phyloP scores from a whole-genome alignment of 2,329 filamentous ascomycete genomes.

The Berkeleyomyces rouxiae region DNA sequence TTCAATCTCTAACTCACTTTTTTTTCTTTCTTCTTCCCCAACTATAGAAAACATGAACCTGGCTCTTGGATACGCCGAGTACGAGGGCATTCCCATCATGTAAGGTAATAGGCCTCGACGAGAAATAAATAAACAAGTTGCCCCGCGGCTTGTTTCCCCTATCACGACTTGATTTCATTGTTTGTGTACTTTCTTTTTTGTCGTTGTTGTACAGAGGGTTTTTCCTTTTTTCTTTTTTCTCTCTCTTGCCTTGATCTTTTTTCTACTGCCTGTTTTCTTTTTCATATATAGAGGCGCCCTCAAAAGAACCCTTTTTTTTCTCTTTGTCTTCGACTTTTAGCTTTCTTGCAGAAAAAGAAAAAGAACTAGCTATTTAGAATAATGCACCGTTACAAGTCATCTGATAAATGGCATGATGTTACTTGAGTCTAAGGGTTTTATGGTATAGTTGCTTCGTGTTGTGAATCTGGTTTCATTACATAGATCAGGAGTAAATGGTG shows the following conservation, averaged over 20 bases:
- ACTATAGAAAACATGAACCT: constrained; percentile 76
- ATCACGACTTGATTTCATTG: background rate
- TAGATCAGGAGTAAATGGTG: background rate
- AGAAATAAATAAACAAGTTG: background rate
- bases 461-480: background rate
- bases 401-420: background rate
- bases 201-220: background rate
- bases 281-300: background rate
- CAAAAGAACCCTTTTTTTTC: background rate
- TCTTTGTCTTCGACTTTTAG: background rate
- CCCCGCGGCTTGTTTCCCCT: background rate
- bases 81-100: constrained; percentile 60
- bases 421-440: background rate
- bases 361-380: too few species aligned
- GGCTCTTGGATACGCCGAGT: constrained; percentile 74
- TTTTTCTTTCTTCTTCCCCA: background rate
- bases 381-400: too few species aligned
- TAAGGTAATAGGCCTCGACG: constrained; percentile 16
- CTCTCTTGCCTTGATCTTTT: background rate
- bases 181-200: background rate
- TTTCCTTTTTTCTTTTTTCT: background rate
- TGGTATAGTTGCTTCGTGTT: background rate
- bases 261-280: background rate
- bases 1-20: background rate
- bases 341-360: background rate